phyloP scores from a whole-genome alignment of 2,329 filamentous ascomycete species.

The Fusarium coffeatum region DNA sequence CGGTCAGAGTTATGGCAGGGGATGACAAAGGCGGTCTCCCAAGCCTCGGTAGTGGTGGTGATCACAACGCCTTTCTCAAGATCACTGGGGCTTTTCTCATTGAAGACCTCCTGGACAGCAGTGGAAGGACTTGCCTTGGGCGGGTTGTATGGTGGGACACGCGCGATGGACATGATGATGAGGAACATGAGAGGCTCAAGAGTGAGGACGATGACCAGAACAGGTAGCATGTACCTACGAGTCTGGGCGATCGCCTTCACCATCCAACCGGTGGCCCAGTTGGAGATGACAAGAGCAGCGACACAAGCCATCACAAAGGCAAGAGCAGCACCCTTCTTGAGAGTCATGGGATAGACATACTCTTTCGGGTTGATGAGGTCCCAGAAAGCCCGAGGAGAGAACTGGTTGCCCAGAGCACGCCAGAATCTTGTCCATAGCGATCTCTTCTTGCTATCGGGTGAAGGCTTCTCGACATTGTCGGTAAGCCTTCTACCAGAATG shows the following conservation, averaged over 20 bases:
- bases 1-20: conserved; percentile 9
- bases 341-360: conserved; percentile 1
- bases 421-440: neutral
- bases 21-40: conserved; percentile 6
- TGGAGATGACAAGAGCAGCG: neutral
- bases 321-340: conserved; percentile 7
- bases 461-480: neutral
- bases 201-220: conserved; percentile 7
- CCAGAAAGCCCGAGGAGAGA: conserved; percentile 7
- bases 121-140: neutral
- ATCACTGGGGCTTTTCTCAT: neutral
- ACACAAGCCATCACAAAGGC: neutral
- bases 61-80: neutral
- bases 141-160: neutral
- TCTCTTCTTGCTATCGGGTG: neutral
- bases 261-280: conserved; percentile 3
- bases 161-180: conserved; percentile 6
- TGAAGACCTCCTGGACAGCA: fast-evolving
- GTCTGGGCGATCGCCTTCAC: neutral
- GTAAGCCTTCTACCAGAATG: no score
- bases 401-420: neutral
- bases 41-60: neutral
- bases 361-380: neutral
- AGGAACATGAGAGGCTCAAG: conserved; percentile 17
- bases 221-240: neutral